These are phyloP conservation scores for Suillus decipiens DNA, from an alignment of 768 basidiomycete species.

Conservation along the genomic window DNA sequence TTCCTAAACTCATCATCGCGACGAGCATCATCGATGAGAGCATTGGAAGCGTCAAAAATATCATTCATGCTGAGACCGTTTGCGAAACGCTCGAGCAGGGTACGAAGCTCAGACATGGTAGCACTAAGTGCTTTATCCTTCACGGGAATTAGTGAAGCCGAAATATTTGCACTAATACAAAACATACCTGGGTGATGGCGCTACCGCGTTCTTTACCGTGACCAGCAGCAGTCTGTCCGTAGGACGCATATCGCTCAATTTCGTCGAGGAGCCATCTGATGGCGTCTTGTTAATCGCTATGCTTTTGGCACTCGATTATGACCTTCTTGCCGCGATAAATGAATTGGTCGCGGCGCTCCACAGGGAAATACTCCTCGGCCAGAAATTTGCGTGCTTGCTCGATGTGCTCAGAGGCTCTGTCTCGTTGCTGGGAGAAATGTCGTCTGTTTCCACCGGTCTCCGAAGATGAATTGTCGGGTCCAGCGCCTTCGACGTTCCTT, in stretches of 20 bases:
- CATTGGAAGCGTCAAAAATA: constrained; percentile 69
- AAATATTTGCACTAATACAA: constrained; percentile 16
- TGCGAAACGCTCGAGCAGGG: constrained; percentile 90
- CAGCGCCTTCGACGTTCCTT: constrained; percentile 32
- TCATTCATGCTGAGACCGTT: constrained; percentile 65
- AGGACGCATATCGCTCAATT: constrained; percentile 60
- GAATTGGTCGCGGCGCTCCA: constrained; percentile 89
- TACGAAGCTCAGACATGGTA: constrained; percentile 66
- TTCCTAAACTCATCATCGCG: constrained; percentile 71
- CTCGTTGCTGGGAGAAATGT: constrained; percentile 71
- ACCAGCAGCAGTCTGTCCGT: constrained; percentile 44
- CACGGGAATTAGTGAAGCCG: constrained; percentile 15
- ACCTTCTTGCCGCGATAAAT: constrained; percentile 94
- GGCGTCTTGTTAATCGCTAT: constrained; percentile 84
- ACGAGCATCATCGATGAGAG: constrained; percentile 71
- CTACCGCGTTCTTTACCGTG: constrained; percentile 32
- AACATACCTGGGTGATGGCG: constrained; percentile 16
- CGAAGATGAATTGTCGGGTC: constrained; percentile 18
- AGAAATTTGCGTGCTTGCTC: constrained; percentile 69
- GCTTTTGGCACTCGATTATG: constrained; percentile 90
- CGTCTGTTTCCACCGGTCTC: too few relatives aligned
- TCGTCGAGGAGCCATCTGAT: constrained; percentile 71
- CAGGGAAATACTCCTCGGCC: constrained; percentile 83
- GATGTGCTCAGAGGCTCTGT: constrained; percentile 50
- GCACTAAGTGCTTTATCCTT: constrained; percentile 59